Evolutionary conservation across 1,284 basidiomycete genomes (phyloP).

Genomic region (Ustilago xerochloae): DNA sequence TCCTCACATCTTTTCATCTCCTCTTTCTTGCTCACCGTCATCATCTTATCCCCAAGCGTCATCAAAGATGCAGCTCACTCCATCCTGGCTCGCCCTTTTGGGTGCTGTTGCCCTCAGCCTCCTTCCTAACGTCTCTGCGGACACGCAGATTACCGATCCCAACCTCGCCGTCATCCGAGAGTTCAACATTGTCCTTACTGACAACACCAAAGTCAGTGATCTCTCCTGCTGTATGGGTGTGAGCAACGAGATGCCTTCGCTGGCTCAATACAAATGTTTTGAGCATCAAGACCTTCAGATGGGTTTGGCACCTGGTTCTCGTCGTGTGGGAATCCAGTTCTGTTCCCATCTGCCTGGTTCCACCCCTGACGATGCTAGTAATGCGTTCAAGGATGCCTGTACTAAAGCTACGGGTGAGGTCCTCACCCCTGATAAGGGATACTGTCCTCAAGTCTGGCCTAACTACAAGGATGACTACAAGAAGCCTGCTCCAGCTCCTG

Average conservation of each 20-base stretch:
- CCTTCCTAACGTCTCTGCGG: not conserved
- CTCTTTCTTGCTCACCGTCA: not conserved
- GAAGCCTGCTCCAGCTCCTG: constrained; percentile 15
- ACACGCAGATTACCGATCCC: constrained; percentile 22
- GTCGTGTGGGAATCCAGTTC: constrained; percentile 25
- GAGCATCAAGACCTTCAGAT: constrained; percentile 6
- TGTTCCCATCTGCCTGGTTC: constrained; percentile 13
- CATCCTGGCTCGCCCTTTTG: constrained; percentile 20
- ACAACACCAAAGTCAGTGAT: constrained; percentile 37
- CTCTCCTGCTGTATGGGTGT: constrained; percentile 33
- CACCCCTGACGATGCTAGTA: not conserved
- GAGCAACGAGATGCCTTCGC: not conserved
- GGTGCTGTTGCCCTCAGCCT: constrained; percentile 14
- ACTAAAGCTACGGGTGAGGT: not conserved
- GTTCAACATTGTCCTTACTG: constrained; percentile 38
- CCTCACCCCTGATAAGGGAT: constrained; percentile 7
- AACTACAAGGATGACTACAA: constrained; percentile 26
- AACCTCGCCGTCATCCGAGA: constrained; percentile 14
- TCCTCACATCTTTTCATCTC: not conserved
- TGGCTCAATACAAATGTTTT: constrained; percentile 12
- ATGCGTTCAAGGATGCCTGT: constrained; percentile 12
- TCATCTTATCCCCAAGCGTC: too few relatives aligned
- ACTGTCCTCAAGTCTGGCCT: constrained; percentile 30
- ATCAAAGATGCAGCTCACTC: constrained; percentile 17
- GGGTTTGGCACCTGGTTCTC: constrained; percentile 4